phyloP scores from a whole-genome alignment of 2,329 filamentous ascomycete species.

The Chaetomiaceae sp. region DNA sequence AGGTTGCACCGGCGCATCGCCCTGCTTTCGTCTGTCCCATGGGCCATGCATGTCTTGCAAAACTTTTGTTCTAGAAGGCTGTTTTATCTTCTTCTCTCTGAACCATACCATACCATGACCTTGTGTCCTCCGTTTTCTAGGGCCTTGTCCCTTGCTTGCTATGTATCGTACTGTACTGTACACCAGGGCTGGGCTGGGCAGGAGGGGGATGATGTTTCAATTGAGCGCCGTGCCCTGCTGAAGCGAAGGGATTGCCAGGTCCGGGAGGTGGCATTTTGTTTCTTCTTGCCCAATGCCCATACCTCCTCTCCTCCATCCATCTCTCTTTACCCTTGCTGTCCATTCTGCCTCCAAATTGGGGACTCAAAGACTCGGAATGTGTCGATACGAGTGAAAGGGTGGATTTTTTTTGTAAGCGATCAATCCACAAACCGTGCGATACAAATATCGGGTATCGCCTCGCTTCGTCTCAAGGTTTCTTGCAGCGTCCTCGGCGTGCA shows the following conservation, averaged over 20 bases:
- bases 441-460: conserved; percentile 4
- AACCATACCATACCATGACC: too few species aligned
- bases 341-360: too few species aligned
- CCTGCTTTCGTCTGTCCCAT: background rate
- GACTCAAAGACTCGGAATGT: too few species aligned
- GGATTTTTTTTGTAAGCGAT: background rate
- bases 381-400: too few species aligned
- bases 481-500: background rate
- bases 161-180: too few species aligned
- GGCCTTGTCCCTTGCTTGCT: too few species aligned
- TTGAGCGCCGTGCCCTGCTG: too few species aligned
- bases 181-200: too few species aligned
- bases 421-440: background rate
- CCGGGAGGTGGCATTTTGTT: background rate
- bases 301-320: background rate
- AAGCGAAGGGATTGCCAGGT: background rate
- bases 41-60: background rate
- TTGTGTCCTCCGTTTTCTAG: too few species aligned
- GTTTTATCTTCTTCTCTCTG: too few species aligned
- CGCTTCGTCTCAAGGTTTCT: conserved; percentile 8
- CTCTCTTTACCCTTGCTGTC: background rate
- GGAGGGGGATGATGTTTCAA: background rate
- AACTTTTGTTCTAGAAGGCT: background rate
- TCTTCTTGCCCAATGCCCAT: too few species aligned
- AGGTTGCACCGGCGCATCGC: background rate